These are phyloP conservation scores for Mortierella sp. DNA, from an alignment of 371 early-diverging fungal genomes.

Conservation along the genomic window DNA sequence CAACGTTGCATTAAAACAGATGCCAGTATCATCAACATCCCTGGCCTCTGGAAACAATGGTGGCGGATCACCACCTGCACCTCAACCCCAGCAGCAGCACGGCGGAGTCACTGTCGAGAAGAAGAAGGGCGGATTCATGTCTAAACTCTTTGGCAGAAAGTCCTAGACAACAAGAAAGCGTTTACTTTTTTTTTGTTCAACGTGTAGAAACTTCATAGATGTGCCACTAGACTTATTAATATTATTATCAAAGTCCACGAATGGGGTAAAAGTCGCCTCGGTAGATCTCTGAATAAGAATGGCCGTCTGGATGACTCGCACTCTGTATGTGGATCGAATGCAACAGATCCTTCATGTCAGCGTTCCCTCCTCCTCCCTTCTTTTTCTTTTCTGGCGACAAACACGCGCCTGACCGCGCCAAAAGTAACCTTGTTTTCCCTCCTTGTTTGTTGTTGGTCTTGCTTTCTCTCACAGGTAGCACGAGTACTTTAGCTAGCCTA, in stretches of 20 bases:
- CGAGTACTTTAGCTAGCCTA: not conserved
- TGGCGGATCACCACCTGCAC: not conserved
- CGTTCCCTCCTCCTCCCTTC: not conserved
- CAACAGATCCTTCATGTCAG: not conserved
- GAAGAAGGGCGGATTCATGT: conserved; percentile 24
- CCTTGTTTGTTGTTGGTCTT: not conserved
- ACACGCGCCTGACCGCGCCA: conserved; percentile 4
- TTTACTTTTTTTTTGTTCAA: too few relatives aligned
- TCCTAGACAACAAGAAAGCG: not conserved
- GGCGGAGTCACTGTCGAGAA: not conserved
- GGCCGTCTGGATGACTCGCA: not conserved
- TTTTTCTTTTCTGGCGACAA: not conserved
- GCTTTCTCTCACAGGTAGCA: not conserved
- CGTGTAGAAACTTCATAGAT: not conserved
- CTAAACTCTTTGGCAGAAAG: conserved; percentile 24
- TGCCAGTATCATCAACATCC: not conserved
- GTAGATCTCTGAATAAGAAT: conserved; percentile 9
- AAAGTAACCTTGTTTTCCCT: not conserved
- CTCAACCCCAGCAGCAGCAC: not conserved
- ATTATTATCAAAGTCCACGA: too few relatives aligned
- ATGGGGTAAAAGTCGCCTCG: not conserved
- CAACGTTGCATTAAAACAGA: not conserved
- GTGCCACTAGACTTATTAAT: not conserved
- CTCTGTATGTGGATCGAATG: not conserved
- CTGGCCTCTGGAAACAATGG: not conserved